Base-by-base conservation (phyloP, 352 stramenopile species). In the Phytophthora capsici region DNA sequence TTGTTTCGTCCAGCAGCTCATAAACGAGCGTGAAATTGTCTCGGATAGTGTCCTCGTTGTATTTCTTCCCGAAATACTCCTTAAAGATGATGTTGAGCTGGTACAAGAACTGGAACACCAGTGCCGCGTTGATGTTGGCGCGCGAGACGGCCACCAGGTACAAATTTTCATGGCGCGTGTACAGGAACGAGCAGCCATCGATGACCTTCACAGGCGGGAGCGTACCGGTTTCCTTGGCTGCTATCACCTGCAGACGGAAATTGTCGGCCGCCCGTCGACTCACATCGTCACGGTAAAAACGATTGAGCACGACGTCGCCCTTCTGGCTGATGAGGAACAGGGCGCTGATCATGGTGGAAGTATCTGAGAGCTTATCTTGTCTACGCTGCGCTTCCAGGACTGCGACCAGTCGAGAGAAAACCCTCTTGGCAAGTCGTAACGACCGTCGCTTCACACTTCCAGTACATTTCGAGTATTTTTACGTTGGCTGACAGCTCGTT, bases 11-110 rank as follows among this genome's bases (percentile, higher is more conserved):
- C 69, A 99, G 93, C 26, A 99, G 87, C 83, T 99, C 97, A 63
- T 99, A 99, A 60, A 99, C 96, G 28, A 99, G 84, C 47, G 97
- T 99, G 80, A 99, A 99, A 78, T 99, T 99, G 73, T 99, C 98
- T 40, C 95, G 86, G 62, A 99, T 95, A 49, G 90, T 96, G 55
- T 98, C 97, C 71, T 99, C 96, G 53, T 95, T 97, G 80, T 99
- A 99, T 58, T 98, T 97, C 60, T 98, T 96, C 46, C 95, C 95
- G 66, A 99, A 96, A 72, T 99, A 99, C 55, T 96, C 94, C 69
- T 99, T 98, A 53, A 98, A 96, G 60, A 99, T 98, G 38, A 83
- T 71, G 69, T 99, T 98, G 63, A 98, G 88, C 67, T 99, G 96
- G 78, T 96, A 98, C 2, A 99, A 79, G 68, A 98, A 98, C 82